Base-by-base conservation (phyloP, 148 eudicot species). In the Camellia japonica region DNA sequence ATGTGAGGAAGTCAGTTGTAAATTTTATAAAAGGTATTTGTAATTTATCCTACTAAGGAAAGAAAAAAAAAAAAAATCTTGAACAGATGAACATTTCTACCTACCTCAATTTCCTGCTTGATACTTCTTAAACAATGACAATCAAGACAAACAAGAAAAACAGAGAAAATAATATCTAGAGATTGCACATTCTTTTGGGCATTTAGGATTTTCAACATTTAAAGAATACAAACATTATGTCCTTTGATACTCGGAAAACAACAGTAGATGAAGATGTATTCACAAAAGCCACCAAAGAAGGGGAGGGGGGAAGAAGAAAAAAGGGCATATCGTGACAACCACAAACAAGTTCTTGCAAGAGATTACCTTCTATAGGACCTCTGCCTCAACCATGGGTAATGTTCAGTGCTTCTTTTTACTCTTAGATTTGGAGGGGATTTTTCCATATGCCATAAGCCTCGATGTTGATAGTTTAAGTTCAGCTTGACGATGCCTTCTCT, bases 361-460 rank as follows among this genome's bases (percentile, higher is more conserved):
- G 47, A 75, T 59, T 73, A 83, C 85, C 83, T 80, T 51, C 19
- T 30, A 16, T 58, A 12, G 44, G 46, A 54, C 19, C 49, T 64
- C 69, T 55, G 76, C 74, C 52, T 2, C 67, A 44, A 43, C 76
- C 51, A 49, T 0, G 11, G 12, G 20, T 55, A 49, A 44, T 13
- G 20, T 66, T 86, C 83, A 86, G 74, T 79, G 83, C 84, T 90
- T 87, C 64, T 83, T 88, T 82, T 88, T 89, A 47, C 79, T 89
- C 84, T 92, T 92, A 49, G 90, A 81, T n/a, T 82, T 83, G 12
- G 92, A 52, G 5, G 90, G 84, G 42, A 82, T 84, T 71, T 86
- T 84, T 72, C 89, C 91, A 80, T 94, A 94, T 15, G 97, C 95
- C 83, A 66, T 8, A 16, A 78, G 90, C 85, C 98, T 89, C 0